These are phyloP conservation scores for Microbotryum saponariae DNA, from an alignment of 1,284 basidiomycete genomes.

Conservation along the genomic window DNA sequence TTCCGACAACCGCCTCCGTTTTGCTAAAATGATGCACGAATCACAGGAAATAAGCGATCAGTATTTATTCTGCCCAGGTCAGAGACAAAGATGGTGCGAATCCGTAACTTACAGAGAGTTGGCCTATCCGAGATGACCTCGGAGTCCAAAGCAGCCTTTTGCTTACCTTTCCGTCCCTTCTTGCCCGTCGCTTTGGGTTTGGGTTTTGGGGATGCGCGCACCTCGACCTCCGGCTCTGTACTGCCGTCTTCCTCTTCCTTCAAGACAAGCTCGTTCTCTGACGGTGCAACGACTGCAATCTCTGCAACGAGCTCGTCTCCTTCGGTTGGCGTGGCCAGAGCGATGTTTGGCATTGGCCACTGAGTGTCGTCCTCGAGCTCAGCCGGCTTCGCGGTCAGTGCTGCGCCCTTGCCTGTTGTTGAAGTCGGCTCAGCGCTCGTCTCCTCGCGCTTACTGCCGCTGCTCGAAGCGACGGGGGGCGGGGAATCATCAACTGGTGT, in stretches of 20 bases:
- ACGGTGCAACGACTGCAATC: too few relatives aligned
- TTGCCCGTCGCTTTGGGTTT: too few relatives aligned
- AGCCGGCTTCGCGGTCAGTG: not conserved
- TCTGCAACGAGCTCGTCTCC: too few relatives aligned
- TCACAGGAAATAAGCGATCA: not conserved
- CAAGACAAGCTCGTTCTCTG: too few relatives aligned
- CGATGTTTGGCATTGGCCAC: not conserved
- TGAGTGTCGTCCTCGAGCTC: not conserved
- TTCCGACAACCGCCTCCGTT: conserved; percentile 15
- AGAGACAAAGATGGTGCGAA: not conserved
- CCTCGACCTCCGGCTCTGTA: too few relatives aligned
- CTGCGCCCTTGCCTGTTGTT: too few relatives aligned
- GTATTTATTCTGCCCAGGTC: not conserved
- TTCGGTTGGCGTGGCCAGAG: not conserved
- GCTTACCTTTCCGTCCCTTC: too few relatives aligned
- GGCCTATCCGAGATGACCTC: too few relatives aligned
- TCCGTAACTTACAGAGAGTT: not conserved
- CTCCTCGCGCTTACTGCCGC: not conserved
- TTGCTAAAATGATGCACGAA: conserved; percentile 3
- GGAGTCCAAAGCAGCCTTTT: too few relatives aligned
- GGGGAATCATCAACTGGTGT: not conserved
- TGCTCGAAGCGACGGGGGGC: not conserved
- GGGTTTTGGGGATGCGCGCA: too few relatives aligned
- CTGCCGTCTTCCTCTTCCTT: too few relatives aligned
- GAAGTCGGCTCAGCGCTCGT: too few relatives aligned